Evolutionary conservation across 495 filamentous ascomycete species (phyloP).

Genomic region (Usnea hakonensis): DNA sequence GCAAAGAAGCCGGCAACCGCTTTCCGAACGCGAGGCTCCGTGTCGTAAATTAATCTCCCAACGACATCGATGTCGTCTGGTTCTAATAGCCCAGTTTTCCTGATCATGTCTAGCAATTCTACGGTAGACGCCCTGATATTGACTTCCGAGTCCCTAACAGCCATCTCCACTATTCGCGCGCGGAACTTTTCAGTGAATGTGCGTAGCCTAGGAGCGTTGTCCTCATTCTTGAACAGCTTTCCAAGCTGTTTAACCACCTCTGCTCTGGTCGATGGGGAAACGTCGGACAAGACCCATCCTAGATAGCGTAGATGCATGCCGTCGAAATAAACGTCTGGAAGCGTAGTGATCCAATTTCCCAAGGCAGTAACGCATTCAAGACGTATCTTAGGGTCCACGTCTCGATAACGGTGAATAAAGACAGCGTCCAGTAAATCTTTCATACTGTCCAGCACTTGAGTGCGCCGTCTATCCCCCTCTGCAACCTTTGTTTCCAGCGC

Average conservation of each 20-base stretch:
- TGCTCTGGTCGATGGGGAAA: conserved; percentile 54
- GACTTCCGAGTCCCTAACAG: conserved; percentile 68
- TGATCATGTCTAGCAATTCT: conserved; percentile 69
- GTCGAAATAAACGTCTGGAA: conserved; percentile 81
- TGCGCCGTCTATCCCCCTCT: conserved; percentile 55
- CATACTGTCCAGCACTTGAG: conserved; percentile 57
- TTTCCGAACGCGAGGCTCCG: conserved; percentile 72
- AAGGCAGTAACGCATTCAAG: conserved; percentile 76
- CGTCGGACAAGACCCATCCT: conserved; percentile 84
- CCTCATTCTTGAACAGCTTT: conserved; percentile 63
- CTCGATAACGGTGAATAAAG: conserved; percentile 90
- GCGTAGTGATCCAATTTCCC: conserved; percentile 74
- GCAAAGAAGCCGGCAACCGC: conserved; percentile 85
- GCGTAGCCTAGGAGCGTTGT: conserved; percentile 68
- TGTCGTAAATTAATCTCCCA: conserved; percentile 78
- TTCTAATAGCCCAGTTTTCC: conserved; percentile 78
- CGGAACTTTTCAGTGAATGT: conserved; percentile 88
- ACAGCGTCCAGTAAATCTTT: conserved; percentile 80
- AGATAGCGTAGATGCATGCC: conserved; percentile 82
- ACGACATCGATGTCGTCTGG: conserved; percentile 82
- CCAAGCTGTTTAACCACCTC: conserved; percentile 77
- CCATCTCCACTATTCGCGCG: conserved; percentile 86
- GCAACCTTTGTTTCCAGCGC: conserved; percentile 60
- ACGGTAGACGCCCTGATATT: conserved; percentile 70
- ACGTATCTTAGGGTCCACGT: conserved; percentile 81